A percentile compares a stretch with the other conserved stretches of the same genome.
These are phyloP conservation scores for Lippia alba DNA, from an alignment of 305 asterid genomes.

Conservation along the genomic window DNA sequence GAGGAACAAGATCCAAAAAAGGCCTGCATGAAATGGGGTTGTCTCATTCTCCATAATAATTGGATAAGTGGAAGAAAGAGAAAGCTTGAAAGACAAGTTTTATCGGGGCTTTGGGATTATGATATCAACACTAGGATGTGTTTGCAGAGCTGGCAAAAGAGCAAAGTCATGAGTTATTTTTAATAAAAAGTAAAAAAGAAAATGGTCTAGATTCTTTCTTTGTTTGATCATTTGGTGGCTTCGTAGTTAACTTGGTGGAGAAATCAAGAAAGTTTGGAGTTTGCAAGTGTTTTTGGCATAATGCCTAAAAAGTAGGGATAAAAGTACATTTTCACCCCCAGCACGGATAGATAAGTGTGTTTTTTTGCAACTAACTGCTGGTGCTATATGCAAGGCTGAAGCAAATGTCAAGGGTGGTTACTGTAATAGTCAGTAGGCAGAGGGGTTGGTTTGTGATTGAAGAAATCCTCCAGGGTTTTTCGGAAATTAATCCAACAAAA, in stretches of 20 bases:
- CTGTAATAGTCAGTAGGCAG: no score
- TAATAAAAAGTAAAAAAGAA: background rate
- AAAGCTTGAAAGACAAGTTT: slow-evolving; percentile 66
- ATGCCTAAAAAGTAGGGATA: slow-evolving; percentile 7
- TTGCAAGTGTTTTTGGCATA: slow-evolving; percentile 40
- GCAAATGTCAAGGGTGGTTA: no score
- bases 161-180: slow-evolving; percentile 48
- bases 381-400: no score
- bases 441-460: no score
- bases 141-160: slow-evolving; percentile 63
- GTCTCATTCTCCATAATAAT: slow-evolving; percentile 72
- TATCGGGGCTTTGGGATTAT: slow-evolving; percentile 88
- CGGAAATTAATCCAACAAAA: no score
- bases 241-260: slow-evolving; percentile 54
- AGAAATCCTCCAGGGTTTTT: no score
- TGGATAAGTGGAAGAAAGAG: slow-evolving; percentile 79
- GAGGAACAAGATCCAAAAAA: slow-evolving; percentile 56
- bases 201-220: slow-evolving; percentile 19
- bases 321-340: no score
- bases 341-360: no score
- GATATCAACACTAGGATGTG: slow-evolving; percentile 78
- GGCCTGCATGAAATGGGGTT: slow-evolving; percentile 57
- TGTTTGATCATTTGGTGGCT: slow-evolving; percentile 33
- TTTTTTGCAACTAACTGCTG: no score
- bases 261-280: slow-evolving; percentile 48